phyloP scores from a whole-genome alignment of 257 asterid genomes.

The Solanum lignicaule region DNA sequence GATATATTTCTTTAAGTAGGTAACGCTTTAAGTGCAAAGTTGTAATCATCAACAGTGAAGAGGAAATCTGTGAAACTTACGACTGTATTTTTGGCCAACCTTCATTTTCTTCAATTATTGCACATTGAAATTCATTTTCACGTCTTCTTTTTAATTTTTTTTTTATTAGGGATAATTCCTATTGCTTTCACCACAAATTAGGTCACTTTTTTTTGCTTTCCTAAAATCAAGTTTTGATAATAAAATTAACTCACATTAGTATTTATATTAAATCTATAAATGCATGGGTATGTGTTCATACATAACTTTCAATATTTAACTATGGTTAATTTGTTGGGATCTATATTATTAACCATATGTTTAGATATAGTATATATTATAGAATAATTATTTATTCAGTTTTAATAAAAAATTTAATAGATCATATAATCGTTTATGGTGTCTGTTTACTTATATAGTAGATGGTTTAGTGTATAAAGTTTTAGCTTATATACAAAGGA shows the following conservation, averaged over 20 bases:
- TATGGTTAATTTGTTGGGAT: background rate
- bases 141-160: background rate
- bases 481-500: background rate
- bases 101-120: background rate
- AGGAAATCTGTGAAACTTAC: background rate
- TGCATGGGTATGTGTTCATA: background rate
- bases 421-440: background rate
- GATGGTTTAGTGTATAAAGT: background rate
- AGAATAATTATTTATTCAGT: no score
- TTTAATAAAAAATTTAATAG: background rate
- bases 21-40: background rate
- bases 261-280: background rate
- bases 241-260: background rate
- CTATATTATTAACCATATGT: background rate
- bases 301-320: background rate
- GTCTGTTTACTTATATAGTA: no score
- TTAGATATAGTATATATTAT: background rate
- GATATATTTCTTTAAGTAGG: background rate
- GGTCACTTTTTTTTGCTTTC: background rate
- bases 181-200: background rate
- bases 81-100: background rate
- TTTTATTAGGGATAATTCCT: background rate
- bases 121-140: background rate
- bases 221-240: background rate
- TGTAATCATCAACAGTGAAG: background rate